Evolutionary conservation across 2,329 filamentous ascomycete genomes (phyloP).

Genomic region (Talaromyces sp.): DNA sequence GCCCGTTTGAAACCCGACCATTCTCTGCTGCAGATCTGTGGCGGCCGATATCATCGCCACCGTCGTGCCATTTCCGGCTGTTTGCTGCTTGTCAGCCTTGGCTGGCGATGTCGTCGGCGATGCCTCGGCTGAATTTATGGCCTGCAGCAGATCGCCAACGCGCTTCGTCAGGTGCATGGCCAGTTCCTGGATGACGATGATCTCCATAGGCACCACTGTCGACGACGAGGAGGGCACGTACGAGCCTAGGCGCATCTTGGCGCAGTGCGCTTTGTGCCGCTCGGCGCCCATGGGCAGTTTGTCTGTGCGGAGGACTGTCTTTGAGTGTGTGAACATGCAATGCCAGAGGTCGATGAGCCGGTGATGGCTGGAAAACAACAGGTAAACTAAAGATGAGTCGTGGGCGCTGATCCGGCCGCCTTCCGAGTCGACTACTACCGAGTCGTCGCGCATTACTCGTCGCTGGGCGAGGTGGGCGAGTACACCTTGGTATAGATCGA

Average conservation of each 20-base stretch:
- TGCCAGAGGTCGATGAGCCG: constrained; percentile 10
- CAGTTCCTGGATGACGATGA: constrained; percentile 9
- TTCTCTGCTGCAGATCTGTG: constrained; percentile 1
- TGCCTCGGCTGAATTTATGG: not conserved
- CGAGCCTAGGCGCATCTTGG: constrained; percentile 6
- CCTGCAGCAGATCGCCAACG: not conserved
- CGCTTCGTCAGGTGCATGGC: constrained; percentile 2
- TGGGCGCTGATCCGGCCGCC: not conserved
- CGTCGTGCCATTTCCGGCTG: not conserved
- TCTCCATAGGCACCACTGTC: constrained; percentile 8
- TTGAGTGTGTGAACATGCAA: constrained; percentile 4
- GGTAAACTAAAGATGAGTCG: constrained; percentile 1
- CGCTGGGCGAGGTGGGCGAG: not conserved
- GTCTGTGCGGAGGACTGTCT: not conserved
- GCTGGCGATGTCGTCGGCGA: not conserved
- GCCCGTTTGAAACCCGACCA: not conserved
- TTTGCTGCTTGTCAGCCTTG: not conserved
- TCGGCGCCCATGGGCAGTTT: not conserved
- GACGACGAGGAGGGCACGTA: constrained; percentile 9
- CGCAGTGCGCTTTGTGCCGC: constrained; percentile 2
- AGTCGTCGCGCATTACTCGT: not conserved
- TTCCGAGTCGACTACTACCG: not conserved
- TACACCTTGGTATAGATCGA: constrained; percentile 5
- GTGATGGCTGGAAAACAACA: constrained; percentile 8
- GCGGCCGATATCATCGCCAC: not conserved